Evolutionary conservation across 345 rosid genomes (phyloP).

Genomic region (Rhodomyrtus tomentosa): DNA sequence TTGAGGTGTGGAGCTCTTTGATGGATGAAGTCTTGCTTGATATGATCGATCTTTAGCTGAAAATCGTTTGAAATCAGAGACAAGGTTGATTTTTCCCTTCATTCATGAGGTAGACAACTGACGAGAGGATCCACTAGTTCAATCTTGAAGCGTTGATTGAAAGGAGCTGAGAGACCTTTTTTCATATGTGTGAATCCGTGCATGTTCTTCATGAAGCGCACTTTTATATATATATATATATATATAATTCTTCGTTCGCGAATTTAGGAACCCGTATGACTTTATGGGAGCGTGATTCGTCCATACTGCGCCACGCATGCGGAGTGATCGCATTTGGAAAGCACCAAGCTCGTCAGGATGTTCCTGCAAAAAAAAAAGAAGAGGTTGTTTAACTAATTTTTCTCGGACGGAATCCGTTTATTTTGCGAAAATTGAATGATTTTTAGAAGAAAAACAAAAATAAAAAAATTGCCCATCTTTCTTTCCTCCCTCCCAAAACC

Average conservation of each 20-base stretch:
- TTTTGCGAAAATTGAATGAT: no score
- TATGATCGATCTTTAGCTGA: constrained; percentile 6
- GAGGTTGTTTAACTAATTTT: no score
- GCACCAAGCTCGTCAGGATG: neutral
- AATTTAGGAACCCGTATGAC: neutral
- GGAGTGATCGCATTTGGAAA: neutral
- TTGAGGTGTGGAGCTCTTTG: constrained; percentile 31
- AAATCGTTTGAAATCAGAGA: neutral
- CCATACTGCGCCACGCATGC: neutral
- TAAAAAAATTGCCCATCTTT: no score
- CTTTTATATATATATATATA: no score
- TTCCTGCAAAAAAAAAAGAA: no score
- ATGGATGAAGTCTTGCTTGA: constrained; percentile 45
- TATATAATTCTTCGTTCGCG: neutral
- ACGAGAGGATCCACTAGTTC: neutral
- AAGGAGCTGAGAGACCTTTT: neutral
- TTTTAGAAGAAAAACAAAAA: no score
- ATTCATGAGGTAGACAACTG: neutral
- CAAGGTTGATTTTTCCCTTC: neutral
- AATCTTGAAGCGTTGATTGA: neutral
- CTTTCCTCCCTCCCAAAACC: no score
- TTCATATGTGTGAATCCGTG: neutral
- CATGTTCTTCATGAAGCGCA: neutral
- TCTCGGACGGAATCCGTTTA: no score
- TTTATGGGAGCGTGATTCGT: neutral